phyloP scores from a whole-genome alignment of 2,329 filamentous ascomycete species.

The Aspergillus latus region DNA sequence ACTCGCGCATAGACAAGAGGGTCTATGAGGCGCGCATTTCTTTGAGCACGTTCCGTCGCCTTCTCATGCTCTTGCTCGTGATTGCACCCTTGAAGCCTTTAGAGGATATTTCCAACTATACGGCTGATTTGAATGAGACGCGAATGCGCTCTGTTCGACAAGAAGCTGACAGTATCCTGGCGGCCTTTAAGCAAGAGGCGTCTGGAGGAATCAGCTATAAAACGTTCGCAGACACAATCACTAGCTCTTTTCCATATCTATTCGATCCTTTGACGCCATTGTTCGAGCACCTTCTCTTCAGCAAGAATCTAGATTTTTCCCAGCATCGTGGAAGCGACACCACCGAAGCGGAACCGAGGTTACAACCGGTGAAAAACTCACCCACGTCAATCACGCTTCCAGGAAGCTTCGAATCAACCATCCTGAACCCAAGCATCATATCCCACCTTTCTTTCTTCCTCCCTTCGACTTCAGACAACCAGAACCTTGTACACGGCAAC shows the following conservation, averaged over 20 bases:
- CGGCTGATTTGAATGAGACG: slow-evolving; percentile 45
- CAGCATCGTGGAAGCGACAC: slow-evolving; percentile 40
- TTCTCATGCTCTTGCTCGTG: slow-evolving; percentile 56
- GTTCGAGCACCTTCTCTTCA: slow-evolving; percentile 61
- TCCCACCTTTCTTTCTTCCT: slow-evolving; percentile 60
- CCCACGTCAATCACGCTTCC: slow-evolving; percentile 37
- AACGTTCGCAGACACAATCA: slow-evolving; percentile 52
- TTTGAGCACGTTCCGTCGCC: slow-evolving; percentile 54
- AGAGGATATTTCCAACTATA: slow-evolving; percentile 52
- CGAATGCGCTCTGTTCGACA: slow-evolving; percentile 46
- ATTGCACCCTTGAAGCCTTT: slow-evolving; percentile 55
- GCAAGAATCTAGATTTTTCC: slow-evolving; percentile 56
- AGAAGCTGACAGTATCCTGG: slow-evolving; percentile 53
- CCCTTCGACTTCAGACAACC: slow-evolving; percentile 37
- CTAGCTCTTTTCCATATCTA: slow-evolving; percentile 52
- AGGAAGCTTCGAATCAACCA: slow-evolving; percentile 48
- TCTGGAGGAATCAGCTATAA: slow-evolving; percentile 53
- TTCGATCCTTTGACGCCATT: slow-evolving; percentile 58
- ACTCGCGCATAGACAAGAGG: slow-evolving; percentile 51
- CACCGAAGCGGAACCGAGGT: slow-evolving; percentile 23
- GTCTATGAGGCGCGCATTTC: slow-evolving; percentile 59
- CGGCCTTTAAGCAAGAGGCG: slow-evolving; percentile 51
- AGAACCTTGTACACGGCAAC: slow-evolving; percentile 50
- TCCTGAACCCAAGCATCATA: slow-evolving; percentile 52
- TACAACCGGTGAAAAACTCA: slow-evolving; percentile 30